Evolutionary conservation across 2,329 filamentous ascomycete genomes (phyloP).

Genomic region (Pyrenophora seminiperda): DNA sequence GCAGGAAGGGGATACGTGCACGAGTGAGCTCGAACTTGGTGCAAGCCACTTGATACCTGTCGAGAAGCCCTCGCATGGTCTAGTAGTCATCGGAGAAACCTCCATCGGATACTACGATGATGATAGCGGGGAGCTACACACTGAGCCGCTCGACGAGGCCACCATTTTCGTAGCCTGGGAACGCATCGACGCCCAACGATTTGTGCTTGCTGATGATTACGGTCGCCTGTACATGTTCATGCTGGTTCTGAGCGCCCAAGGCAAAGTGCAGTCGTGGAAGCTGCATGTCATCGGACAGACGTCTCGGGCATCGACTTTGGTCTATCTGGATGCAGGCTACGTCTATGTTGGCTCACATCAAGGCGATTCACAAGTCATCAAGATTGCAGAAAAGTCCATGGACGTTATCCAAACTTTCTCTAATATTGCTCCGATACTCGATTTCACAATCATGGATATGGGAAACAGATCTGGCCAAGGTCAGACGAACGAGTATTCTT

Average conservation of each 20-base stretch:
- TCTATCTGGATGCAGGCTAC: slow-evolving; percentile 74
- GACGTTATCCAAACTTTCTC: slow-evolving; percentile 74
- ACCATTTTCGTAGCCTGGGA: slow-evolving; percentile 94
- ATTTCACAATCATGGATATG: slow-evolving; percentile 96
- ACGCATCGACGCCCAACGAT: slow-evolving; percentile 77
- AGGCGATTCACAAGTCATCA: slow-evolving; percentile 85
- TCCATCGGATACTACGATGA: slow-evolving; percentile 85
- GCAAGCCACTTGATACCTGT: slow-evolving; percentile 67
- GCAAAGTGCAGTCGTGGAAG: slow-evolving; percentile 73
- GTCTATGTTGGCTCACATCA: slow-evolving; percentile 92
- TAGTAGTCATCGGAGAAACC: slow-evolving; percentile 62
- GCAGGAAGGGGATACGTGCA: slow-evolving; percentile 57
- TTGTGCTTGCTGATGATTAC: slow-evolving; percentile 91
- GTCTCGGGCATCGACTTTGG: slow-evolving; percentile 75
- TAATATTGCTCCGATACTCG: slow-evolving; percentile 89
- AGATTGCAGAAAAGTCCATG: slow-evolving; percentile 65
- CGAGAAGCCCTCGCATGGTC: slow-evolving; percentile 59
- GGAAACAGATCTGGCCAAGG: slow-evolving; percentile 80
- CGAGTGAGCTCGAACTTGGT: slow-evolving; percentile 62
- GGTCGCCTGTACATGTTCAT: slow-evolving; percentile 84
- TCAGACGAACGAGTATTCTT: slow-evolving; percentile 88
- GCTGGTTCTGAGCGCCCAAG: slow-evolving; percentile 67
- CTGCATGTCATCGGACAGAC: slow-evolving; percentile 70
- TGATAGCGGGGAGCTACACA: slow-evolving; percentile 68
- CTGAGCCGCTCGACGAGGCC: slow-evolving; percentile 69